Percentiles rank a stretch among this genome's conserved stretches.
Conservation (phyloP, 2,329 filamentous ascomycete genomes). For the Berkeleyomyces rouxiae region DNA sequence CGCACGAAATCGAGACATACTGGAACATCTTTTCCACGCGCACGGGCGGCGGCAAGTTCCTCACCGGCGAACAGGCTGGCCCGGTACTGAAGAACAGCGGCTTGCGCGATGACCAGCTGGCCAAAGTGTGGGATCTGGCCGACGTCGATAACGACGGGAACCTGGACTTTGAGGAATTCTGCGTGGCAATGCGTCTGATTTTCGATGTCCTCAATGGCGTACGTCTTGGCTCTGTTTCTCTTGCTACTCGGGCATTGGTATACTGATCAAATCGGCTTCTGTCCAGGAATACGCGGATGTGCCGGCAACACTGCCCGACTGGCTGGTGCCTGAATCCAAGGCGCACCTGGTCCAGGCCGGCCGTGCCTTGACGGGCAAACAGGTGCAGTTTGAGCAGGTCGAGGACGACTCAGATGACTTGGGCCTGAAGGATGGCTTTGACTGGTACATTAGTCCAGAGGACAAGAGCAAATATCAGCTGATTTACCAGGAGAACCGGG, state of each 20-base stretch:
- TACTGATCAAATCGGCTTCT: not conserved
- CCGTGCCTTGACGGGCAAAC: slow-evolving; percentile 61
- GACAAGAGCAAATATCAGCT: slow-evolving; percentile 93
- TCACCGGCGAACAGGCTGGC: slow-evolving; percentile 45
- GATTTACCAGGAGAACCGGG: slow-evolving; percentile 86
- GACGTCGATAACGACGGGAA: slow-evolving; percentile 96
- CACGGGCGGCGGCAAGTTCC: slow-evolving; percentile 41
- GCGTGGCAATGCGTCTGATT: slow-evolving; percentile 94
- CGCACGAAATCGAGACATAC: slow-evolving; percentile 46
- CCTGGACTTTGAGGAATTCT: slow-evolving; percentile 98
- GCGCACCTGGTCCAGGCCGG: slow-evolving; percentile 75
- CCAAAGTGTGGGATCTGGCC: slow-evolving; percentile 90
- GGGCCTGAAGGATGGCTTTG: slow-evolving; percentile 87
- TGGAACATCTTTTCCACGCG: slow-evolving; percentile 47
- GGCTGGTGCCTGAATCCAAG: slow-evolving; percentile 93
- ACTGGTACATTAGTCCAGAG: slow-evolving; percentile 94
- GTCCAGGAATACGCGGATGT: slow-evolving; percentile 73
- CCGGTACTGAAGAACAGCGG: slow-evolving; percentile 48
- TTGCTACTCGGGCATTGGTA: not conserved
- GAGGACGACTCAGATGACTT: slow-evolving; percentile 68
- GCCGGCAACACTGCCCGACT: slow-evolving; percentile 73
- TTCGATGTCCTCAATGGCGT: slow-evolving; percentile 95
- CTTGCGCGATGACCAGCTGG: slow-evolving; percentile 60
- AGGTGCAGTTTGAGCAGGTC: slow-evolving; percentile 69
- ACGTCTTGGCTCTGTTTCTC: slow-evolving; percentile 20